Evolutionary conservation across 2,329 filamentous ascomycete genomes (phyloP).

Genomic region (Fusarium equiseti): DNA sequence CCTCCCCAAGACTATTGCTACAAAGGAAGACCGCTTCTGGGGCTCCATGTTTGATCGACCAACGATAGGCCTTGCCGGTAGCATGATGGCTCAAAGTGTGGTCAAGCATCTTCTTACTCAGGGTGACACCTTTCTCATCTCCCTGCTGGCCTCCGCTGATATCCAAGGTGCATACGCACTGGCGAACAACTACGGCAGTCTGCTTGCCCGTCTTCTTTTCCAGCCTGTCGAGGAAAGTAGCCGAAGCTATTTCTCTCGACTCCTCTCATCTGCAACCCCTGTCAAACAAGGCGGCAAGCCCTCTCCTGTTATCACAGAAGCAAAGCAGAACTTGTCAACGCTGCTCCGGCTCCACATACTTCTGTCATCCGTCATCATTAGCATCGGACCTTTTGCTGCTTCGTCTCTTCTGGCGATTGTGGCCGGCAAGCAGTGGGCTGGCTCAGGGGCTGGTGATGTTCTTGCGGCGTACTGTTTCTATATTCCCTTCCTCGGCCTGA

Average conservation of each 20-base stretch:
- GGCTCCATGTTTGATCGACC: conserved; percentile 74
- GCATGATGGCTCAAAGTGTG: conserved; percentile 86
- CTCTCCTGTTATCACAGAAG: conserved; percentile 54
- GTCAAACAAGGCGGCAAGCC: conserved; percentile 34
- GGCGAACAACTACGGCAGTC: conserved; percentile 92
- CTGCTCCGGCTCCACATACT: conserved; percentile 81
- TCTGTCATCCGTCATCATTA: conserved; percentile 75
- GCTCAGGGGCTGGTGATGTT: conserved; percentile 77
- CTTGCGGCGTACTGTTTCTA: conserved; percentile 90
- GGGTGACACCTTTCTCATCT: conserved; percentile 91
- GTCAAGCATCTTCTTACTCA: conserved; percentile 96
- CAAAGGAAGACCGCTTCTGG: conserved; percentile 57
- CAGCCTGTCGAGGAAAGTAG: conserved; percentile 96
- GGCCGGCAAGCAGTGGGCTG: conserved; percentile 81
- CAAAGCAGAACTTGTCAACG: conserved; percentile 66
- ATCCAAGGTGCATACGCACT: conserved; percentile 94
- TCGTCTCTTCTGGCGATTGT: conserved; percentile 79
- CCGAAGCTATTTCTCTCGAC: conserved; percentile 86
- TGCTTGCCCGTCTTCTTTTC: conserved; percentile 89
- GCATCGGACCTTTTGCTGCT: conserved; percentile 80
- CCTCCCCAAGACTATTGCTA: conserved; percentile 59
- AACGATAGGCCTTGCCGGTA: conserved; percentile 79
- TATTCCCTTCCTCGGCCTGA: conserved; percentile 90
- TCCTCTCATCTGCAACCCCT: conserved; percentile 64
- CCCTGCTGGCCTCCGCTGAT: conserved; percentile 77